Conservation (phyloP, 176 grass and related monocot species). For the Pharus latifolius region DNA sequence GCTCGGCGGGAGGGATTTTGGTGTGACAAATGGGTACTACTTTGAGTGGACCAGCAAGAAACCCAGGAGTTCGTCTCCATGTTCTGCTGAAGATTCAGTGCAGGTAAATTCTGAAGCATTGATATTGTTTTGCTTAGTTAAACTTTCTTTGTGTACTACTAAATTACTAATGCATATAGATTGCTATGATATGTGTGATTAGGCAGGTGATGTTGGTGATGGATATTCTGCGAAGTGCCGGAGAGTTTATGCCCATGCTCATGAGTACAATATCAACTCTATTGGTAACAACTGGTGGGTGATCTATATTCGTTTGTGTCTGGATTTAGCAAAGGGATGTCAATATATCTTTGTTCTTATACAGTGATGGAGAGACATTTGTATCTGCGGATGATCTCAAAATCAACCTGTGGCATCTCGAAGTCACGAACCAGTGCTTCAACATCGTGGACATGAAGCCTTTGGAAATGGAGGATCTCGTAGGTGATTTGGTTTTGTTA, state of each 20-base stretch:
- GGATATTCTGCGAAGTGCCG: constrained; percentile 22
- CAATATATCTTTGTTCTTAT: neutral
- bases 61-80: neutral
- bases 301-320: no score
- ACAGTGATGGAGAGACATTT: constrained; percentile 49
- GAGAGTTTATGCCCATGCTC: constrained; percentile 28
- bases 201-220: constrained; percentile 4
- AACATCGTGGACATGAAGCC: constrained; percentile 43
- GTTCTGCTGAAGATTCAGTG: neutral
- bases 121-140: neutral
- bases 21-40: neutral
- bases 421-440: constrained; percentile 42
- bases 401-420: constrained; percentile 57
- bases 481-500: constrained; percentile 44
- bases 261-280: constrained; percentile 45
- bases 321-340: neutral
- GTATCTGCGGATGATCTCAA: constrained; percentile 46
- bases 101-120: neutral
- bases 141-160: neutral
- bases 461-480: constrained; percentile 48
- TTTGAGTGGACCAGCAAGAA: neutral
- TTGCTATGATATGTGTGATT: neutral
- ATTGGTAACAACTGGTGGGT: constrained; percentile 40
- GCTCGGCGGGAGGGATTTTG: neutral
- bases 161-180: neutral